Evolutionary conservation across 805 yeast species (phyloP).

Genomic region (Myxozyma melibiosi): DNA sequence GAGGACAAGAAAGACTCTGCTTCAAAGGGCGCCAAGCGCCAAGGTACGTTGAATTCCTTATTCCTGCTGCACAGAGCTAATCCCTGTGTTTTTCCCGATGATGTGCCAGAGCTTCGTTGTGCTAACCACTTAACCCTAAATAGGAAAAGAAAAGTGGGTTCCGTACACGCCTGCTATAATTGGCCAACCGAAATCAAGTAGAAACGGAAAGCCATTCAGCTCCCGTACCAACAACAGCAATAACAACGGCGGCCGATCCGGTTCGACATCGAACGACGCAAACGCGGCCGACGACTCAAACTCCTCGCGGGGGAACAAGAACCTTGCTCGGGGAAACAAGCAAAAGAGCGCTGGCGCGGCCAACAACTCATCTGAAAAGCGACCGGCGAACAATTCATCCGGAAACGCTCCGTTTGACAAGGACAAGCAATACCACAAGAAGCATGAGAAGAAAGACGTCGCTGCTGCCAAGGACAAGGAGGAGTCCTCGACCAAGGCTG

Average conservation of each 20-base stretch:
- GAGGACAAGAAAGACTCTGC: conserved; percentile 23
- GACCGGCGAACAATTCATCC: conserved; percentile 9
- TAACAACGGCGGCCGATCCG: conserved; percentile 10
- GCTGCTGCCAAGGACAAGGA: conserved; percentile 19
- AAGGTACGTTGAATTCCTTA: conserved; percentile 22
- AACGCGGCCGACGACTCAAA: conserved; percentile 5
- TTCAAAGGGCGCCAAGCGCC: conserved; percentile 19
- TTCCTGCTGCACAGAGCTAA: background rate
- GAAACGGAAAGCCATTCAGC: conserved; percentile 39
- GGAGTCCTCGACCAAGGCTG: background rate
- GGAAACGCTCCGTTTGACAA: conserved; percentile 11
- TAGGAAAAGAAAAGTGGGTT: conserved; percentile 69
- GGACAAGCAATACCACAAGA: conserved; percentile 10
- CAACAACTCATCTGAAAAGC: conserved; percentile 24
- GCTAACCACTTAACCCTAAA: conserved; percentile 17
- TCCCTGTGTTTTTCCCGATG: background rate
- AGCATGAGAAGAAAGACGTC: conserved; percentile 19
- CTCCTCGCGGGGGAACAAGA: conserved; percentile 16
- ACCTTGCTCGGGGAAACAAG: conserved; percentile 20
- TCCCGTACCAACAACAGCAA: conserved; percentile 10
- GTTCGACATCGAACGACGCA: conserved; percentile 7
- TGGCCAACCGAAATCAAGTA: conserved; percentile 36
- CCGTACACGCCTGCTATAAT: conserved; percentile 65
- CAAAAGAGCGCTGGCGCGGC: conserved; percentile 30
- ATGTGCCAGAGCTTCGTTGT: background rate